Conservation (phyloP, 768 basidiomycete genomes). For the Xerocomus brunneocitrinus region DNA sequence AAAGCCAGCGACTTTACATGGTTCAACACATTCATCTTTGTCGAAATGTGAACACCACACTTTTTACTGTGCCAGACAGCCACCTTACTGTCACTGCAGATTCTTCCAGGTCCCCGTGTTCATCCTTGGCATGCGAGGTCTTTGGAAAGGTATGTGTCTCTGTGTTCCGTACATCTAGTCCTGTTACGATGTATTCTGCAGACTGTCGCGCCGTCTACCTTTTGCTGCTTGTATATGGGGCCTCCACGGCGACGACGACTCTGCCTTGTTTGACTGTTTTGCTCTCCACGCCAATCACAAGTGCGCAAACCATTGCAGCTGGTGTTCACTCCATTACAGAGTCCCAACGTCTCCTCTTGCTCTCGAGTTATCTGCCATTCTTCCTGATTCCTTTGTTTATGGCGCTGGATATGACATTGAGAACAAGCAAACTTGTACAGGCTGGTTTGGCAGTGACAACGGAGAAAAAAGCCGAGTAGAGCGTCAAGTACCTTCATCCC, state of each 20-base stretch:
- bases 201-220: constrained; percentile 52
- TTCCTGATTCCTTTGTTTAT: constrained; percentile 67
- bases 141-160: constrained; percentile 46
- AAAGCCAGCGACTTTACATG: constrained; percentile 41
- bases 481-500: not conserved
- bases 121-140: constrained; percentile 56
- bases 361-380: constrained; percentile 74
- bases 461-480: constrained; percentile 18
- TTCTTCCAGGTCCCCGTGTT: constrained; percentile 77
- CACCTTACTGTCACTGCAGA: constrained; percentile 18
- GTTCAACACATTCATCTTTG: constrained; percentile 60
- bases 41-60: constrained; percentile 49
- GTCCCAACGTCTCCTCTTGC: constrained; percentile 51
- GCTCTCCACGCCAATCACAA: constrained; percentile 47
- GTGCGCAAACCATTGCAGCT: constrained; percentile 27
- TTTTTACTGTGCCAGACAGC: not conserved
- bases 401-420: constrained; percentile 63
- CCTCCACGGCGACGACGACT: constrained; percentile 75
- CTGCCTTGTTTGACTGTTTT: constrained; percentile 64
- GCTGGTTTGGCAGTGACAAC: constrained; percentile 18
- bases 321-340: constrained; percentile 39
- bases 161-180: not conserved
- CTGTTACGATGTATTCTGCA: constrained; percentile 21
- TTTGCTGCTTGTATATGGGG: constrained; percentile 67
- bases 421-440: constrained; percentile 32